Conservation (phyloP, 345 rosid species). For the Capsella bursapastoris region DNA sequence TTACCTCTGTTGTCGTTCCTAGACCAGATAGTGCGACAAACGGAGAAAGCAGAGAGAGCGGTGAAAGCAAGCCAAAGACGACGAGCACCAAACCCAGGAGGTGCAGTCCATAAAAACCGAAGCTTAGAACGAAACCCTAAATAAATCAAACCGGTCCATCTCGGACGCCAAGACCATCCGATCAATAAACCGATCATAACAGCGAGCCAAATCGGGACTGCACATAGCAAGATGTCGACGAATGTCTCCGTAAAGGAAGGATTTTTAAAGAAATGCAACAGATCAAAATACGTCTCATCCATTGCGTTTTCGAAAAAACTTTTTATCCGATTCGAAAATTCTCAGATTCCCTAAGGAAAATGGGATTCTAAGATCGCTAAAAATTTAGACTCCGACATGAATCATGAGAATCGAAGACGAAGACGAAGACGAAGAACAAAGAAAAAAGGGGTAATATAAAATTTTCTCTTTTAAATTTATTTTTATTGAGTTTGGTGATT, state of each 20-base stretch:
- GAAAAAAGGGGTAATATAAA: conserved; percentile 1
- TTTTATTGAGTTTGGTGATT: conserved; percentile 30
- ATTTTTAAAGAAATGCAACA: conserved; percentile 64
- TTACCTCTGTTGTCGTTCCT: conserved; percentile 53
- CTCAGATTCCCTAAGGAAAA: conserved; percentile 31
- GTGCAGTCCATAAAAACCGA: conserved; percentile 81
- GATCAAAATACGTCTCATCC: conserved; percentile 76
- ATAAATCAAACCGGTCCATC: conserved; percentile 90
- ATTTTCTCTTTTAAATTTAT: not conserved
- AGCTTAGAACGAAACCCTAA: conserved; percentile 82
- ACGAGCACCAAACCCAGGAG: conserved; percentile 95
- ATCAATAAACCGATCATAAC: conserved; percentile 93
- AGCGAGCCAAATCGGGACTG: conserved; percentile 98
- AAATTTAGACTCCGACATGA: conserved; percentile 14
- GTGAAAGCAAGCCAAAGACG: conserved; percentile 93
- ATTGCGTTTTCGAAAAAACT: conserved; percentile 33
- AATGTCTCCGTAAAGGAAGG: conserved; percentile 85
- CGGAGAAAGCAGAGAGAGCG: conserved; percentile 88
- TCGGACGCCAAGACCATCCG: conserved; percentile 99
- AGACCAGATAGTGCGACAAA: conserved; percentile 76
- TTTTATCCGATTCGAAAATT: not conserved
- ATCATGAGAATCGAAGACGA: conserved; percentile 21
- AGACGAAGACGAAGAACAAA: conserved; percentile 13
- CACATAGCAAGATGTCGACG: conserved; percentile 92
- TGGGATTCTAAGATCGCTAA: not conserved